Base-by-base conservation (phyloP, 352 stramenopile species). In the Phytophthora hybrid region DNA sequence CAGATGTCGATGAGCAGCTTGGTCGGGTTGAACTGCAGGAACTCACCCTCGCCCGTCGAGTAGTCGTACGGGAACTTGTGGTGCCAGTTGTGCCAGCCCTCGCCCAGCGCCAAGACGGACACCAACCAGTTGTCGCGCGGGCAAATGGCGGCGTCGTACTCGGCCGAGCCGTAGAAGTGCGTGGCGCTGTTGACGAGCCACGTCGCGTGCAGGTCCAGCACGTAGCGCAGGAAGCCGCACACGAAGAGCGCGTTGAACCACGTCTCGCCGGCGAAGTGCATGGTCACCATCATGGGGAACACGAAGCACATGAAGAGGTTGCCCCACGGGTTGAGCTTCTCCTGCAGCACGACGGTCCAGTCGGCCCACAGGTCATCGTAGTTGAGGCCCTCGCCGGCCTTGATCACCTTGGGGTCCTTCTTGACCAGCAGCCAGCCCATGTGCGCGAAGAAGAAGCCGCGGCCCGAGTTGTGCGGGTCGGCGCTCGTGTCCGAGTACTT, bases 21-120 rank as follows among this genome's bases (percentile, higher is more conserved):
- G 58, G 93, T 98, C 13, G 98, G 98, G 81, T 99, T 99, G 87
- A 98, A 99, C 84, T 99, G 97, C 66, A 87, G 85, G 11, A 87
- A 93, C 59, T 98, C 87, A 51, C 97, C 97, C 85, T 99, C 97
- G 55, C 88, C 97, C 18, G 97, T 96, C 49, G 97, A 95, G 81
- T 99, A 99, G 78, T 99, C 98, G 88, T 98, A 99, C 57, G 98
- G 98, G 80, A 99, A 99, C 83, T 99, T 99, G 94, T 99, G 98
- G 84, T 99, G 98, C 97, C 97, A 99, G 89, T 99, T 99, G 88
- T 99, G 97, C 97, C 97, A 99, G 79, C 97, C 97, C 79, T 99
- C 97, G 37, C 98, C 98, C 7, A 99, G 89, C 19, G 97, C 93
- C 41, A 95, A 94, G 69, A 98, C 89, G 26, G 94, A 98, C 19